Conservation (phyloP, 257 asterid genomes). For the Lycium barbarum region DNA sequence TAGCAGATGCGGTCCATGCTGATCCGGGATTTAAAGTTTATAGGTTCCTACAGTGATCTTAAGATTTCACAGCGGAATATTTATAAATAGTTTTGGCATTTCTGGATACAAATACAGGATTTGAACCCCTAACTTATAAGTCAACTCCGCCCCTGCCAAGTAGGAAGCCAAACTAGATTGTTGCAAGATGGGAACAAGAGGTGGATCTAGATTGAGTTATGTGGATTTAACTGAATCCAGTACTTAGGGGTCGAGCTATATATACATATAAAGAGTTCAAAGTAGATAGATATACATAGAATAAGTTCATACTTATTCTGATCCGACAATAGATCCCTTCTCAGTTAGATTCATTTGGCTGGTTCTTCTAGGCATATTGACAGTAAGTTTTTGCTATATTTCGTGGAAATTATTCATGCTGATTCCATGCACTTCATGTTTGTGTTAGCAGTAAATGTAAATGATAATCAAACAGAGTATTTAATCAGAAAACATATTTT, state of each 20-base stretch:
- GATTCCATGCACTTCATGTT: neutral
- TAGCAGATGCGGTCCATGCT: neutral
- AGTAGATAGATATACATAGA: too few relatives aligned
- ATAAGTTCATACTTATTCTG: neutral
- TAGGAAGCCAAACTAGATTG: neutral
- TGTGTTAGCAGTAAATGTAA: neutral
- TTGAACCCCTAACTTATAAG: neutral
- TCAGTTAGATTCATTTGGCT: neutral
- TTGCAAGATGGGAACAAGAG: neutral
- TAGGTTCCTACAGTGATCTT: rapidly evolving
- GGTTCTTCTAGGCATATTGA: neutral
- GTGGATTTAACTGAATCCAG: neutral
- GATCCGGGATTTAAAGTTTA: neutral
- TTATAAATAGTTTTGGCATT: neutral
- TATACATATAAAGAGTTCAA: too few relatives aligned
- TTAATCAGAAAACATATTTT: neutral
- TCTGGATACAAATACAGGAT: neutral
- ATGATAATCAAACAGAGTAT: neutral
- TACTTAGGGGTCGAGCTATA: neutral
- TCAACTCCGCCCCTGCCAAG: neutral
- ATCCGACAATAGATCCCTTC: neutral
- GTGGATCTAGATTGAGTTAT: too few relatives aligned
- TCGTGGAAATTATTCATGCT: neutral
- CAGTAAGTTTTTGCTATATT: neutral
- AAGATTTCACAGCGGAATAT: neutral